A percentile compares a stretch with the other conserved stretches of the same genome.
Conservation (phyloP, 78 protist species). For the Ministeria vibrans region DNA sequence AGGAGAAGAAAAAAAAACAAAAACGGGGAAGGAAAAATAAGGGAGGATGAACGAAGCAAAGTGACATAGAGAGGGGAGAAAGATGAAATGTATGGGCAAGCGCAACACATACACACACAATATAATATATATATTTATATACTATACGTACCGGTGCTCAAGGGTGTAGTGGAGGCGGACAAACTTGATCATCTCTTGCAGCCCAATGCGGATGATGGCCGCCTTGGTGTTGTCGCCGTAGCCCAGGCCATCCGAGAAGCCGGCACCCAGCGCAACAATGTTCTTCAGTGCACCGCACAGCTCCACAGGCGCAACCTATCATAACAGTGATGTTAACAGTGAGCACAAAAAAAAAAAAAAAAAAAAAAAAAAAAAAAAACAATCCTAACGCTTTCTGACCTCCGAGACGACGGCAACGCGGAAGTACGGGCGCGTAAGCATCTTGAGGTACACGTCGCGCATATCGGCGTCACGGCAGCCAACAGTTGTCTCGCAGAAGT, state of each 20-base stretch:
- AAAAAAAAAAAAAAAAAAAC: no score
- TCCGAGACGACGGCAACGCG: slow-evolving; percentile 35
- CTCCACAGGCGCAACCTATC: slow-evolving; percentile 47
- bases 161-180: slow-evolving; percentile 10
- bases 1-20: no score
- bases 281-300: slow-evolving; percentile 67
- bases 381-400: no score
- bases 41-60: no score
- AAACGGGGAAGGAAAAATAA: no score
- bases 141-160: no score
- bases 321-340: no score
- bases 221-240: slow-evolving; percentile 67
- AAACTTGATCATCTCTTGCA: slow-evolving; percentile 48
- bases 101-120: no score
- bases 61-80: no score
- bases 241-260: slow-evolving; percentile 55
- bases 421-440: slow-evolving; percentile 42
- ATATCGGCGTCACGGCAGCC: slow-evolving; percentile 6
- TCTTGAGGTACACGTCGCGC: slow-evolving; percentile 11
- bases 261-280: slow-evolving; percentile 66
- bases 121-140: no score
- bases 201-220: slow-evolving; percentile 62
- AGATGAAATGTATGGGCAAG: no score
- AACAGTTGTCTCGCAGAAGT: slow-evolving; percentile 60
- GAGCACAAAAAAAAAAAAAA: no score